Evolutionary conservation across 495 filamentous ascomycete species (phyloP).

Genomic region (Penicillium manginii): DNA sequence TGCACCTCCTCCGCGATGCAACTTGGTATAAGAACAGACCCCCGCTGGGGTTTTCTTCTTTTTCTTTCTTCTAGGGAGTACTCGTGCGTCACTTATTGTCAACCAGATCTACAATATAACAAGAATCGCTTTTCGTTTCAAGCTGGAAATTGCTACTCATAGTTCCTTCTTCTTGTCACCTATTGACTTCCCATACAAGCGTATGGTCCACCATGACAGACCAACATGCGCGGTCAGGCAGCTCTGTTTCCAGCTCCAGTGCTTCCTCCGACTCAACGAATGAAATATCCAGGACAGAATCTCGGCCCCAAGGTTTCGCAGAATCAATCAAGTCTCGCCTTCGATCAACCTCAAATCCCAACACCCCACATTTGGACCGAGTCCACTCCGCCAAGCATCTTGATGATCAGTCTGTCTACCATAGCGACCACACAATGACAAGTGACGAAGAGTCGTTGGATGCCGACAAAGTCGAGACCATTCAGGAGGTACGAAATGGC

Average conservation of each 20-base stretch:
- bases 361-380: constrained; percentile 19
- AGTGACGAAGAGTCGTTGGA: constrained; percentile 13
- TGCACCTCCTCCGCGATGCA: constrained; percentile 5
- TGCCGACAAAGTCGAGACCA: constrained; percentile 16
- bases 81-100: background rate
- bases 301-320: background rate
- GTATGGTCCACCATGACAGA: constrained; percentile 10
- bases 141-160: background rate
- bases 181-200: background rate
- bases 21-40: constrained; percentile 9
- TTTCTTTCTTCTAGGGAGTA: background rate
- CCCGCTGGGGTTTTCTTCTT: background rate
- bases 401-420: constrained; percentile 44
- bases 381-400: constrained; percentile 39
- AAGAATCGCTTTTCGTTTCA: background rate
- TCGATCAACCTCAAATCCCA: constrained; percentile 16
- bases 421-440: constrained; percentile 27
- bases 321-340: constrained; percentile 21
- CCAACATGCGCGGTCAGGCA: constrained; percentile 60
- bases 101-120: background rate
- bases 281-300: constrained; percentile 8
- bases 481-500: constrained; percentile 31
- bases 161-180: background rate
- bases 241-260: constrained; percentile 14
- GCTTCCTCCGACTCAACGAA: constrained; percentile 16